Conservation (phyloP, 2,329 filamentous ascomycete species). For the Tolypocladium inflatum region DNA sequence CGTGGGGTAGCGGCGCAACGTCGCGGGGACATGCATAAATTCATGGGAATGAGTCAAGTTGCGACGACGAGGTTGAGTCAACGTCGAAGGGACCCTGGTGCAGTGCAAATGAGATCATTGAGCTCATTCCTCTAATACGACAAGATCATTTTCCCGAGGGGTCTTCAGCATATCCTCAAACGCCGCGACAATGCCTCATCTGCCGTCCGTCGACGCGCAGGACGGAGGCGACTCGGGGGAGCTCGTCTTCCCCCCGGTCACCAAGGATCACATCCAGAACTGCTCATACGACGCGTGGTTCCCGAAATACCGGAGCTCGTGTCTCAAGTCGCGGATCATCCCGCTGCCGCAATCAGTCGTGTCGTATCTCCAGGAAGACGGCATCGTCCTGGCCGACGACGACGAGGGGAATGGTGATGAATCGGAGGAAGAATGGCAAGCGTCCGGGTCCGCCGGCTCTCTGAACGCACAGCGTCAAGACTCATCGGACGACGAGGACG, state of each 20-base stretch:
- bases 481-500: conserved; percentile 37
- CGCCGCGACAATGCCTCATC: conserved; percentile 22
- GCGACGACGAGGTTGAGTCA: neutral
- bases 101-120: neutral
- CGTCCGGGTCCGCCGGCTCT: conserved; percentile 12
- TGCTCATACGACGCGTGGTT: conserved; percentile 95
- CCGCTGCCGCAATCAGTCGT: conserved; percentile 68
- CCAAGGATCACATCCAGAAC: conserved; percentile 78
- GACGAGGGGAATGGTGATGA: conserved; percentile 29
- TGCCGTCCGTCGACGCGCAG: conserved; percentile 12
- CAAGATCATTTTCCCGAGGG: neutral
- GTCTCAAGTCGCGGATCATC: conserved; percentile 79
- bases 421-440: conserved; percentile 44
- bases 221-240: conserved; percentile 10
- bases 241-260: conserved; percentile 72
- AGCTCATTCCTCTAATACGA: neutral
- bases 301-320: conserved; percentile 68
- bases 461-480: conserved; percentile 6
- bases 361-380: conserved; percentile 81
- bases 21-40: neutral
- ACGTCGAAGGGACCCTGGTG: neutral
- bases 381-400: conserved; percentile 77
- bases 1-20: conserved; percentile 8
- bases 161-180: neutral
- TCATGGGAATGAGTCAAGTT: neutral